Evolutionary conservation across 345 rosid species (phyloP).

Genomic region (Populus simonii): DNA sequence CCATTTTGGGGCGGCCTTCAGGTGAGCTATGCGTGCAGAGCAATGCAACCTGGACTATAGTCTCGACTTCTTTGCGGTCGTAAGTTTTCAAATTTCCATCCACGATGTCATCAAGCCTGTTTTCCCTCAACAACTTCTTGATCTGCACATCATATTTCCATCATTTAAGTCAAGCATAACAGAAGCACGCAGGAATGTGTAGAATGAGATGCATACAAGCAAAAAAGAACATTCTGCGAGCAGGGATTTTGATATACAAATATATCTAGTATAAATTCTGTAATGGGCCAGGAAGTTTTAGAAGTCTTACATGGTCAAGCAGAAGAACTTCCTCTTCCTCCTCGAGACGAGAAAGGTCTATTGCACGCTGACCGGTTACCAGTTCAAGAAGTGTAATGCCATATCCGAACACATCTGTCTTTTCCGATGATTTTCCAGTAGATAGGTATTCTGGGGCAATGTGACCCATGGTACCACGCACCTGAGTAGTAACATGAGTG

Average conservation of each 20-base stretch:
- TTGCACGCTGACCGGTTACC: conserved; percentile 85
- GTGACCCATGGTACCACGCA: conserved; percentile 93
- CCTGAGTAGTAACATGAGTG: conserved; percentile 87
- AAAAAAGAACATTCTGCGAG: background rate
- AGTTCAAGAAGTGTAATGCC: conserved; percentile 90
- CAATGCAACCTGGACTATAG: conserved; percentile 67
- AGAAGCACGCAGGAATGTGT: too few relatives aligned
- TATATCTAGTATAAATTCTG: too few relatives aligned
- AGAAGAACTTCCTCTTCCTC: conserved; percentile 90
- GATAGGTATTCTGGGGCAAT: conserved; percentile 90
- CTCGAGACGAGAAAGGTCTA: conserved; percentile 77
- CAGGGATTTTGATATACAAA: background rate
- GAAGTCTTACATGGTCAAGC: conserved; percentile 72
- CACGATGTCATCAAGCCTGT: conserved; percentile 70
- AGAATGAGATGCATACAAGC: too few relatives aligned
- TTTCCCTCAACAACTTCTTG: conserved; percentile 64
- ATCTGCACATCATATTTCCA: conserved; percentile 40
- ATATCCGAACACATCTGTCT: conserved; percentile 85
- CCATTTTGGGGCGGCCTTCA: conserved; percentile 71
- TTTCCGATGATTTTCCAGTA: conserved; percentile 83
- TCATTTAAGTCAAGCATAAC: background rate
- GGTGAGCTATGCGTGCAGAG: conserved; percentile 80
- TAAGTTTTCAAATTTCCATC: conserved; percentile 54
- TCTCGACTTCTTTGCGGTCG: conserved; percentile 65
- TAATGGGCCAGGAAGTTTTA: too few relatives aligned